Evolutionary conservation across 345 rosid species (phyloP).

Genomic region (Gossypium anomalum): DNA sequence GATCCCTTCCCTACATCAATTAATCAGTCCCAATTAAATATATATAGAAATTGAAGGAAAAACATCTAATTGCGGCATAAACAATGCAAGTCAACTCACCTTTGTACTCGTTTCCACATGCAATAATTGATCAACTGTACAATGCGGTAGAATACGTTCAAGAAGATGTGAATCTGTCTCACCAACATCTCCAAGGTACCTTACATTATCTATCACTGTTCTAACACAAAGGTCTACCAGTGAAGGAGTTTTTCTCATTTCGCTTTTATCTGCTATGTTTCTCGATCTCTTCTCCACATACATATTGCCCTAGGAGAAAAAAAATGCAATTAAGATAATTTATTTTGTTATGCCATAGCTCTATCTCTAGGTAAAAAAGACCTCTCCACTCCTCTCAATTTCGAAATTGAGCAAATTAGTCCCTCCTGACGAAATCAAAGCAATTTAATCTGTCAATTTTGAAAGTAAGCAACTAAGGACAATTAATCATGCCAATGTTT

Average conservation of each 20-base stretch:
- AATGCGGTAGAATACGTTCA: slow-evolving; percentile 59
- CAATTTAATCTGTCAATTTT: too few species aligned
- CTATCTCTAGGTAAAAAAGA: neutral
- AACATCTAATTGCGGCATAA: neutral
- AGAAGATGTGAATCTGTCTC: slow-evolving; percentile 76
- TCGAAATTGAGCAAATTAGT: too few species aligned
- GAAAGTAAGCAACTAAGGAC: too few species aligned
- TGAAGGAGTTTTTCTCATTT: slow-evolving; percentile 43
- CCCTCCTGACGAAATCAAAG: too few species aligned
- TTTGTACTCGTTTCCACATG: slow-evolving; percentile 63
- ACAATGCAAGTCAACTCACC: slow-evolving; percentile 33
- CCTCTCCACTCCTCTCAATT: too few species aligned
- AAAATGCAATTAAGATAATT: neutral
- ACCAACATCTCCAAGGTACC: slow-evolving; percentile 84
- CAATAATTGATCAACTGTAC: slow-evolving; percentile 69
- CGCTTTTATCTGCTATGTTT: slow-evolving; percentile 10
- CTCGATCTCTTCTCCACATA: slow-evolving; percentile 12
- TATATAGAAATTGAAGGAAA: neutral
- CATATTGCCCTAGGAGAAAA: neutral
- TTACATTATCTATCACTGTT: slow-evolving; percentile 49
- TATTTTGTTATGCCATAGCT: neutral
- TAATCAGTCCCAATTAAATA: neutral
- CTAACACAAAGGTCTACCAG: slow-evolving; percentile 77
- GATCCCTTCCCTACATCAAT: slow-evolving; percentile 65
- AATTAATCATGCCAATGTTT: too few species aligned